phyloP scores from a whole-genome alignment of 2,329 filamentous ascomycete species.

The Ceratocystis eucalypticola region DNA sequence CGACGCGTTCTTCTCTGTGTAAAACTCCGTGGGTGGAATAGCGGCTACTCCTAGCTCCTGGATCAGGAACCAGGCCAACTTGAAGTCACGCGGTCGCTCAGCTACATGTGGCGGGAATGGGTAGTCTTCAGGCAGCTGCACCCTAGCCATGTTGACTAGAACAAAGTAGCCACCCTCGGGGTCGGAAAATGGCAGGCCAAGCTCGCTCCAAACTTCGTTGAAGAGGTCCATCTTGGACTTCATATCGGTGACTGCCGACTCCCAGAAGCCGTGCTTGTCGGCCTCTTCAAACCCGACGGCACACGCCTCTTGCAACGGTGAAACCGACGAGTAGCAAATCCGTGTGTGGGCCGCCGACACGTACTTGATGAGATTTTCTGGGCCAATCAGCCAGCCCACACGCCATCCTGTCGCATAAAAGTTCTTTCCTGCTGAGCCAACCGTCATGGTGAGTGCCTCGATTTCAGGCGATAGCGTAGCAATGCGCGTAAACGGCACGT shows the following conservation, averaged over 20 bases:
- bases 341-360: slow-evolving; percentile 86
- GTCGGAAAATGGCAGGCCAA: slow-evolving; percentile 69
- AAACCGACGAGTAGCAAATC: slow-evolving; percentile 91
- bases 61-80: slow-evolving; percentile 92
- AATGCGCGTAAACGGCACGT: slow-evolving; percentile 86
- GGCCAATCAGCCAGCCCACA: slow-evolving; percentile 86
- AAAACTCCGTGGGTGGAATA: slow-evolving; percentile 95
- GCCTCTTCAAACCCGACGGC: slow-evolving; percentile 91
- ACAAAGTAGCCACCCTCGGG: slow-evolving; percentile 98
- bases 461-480: slow-evolving; percentile 84
- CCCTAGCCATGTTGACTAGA: slow-evolving; percentile 80
- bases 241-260: slow-evolving; percentile 72
- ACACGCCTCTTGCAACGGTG: slow-evolving; percentile 83
- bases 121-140: slow-evolving; percentile 71
- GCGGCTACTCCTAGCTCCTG: slow-evolving; percentile 91
- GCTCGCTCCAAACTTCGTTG: slow-evolving; percentile 66
- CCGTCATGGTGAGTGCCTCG: slow-evolving; percentile 75
- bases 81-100: slow-evolving; percentile 77
- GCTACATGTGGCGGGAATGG: slow-evolving; percentile 82
- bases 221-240: slow-evolving; percentile 76
- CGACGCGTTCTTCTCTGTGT: slow-evolving; percentile 68
- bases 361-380: slow-evolving; percentile 75
- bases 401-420: slow-evolving; percentile 98
- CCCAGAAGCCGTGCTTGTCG: slow-evolving; percentile 76
- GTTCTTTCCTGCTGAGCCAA: slow-evolving; percentile 93